These are phyloP conservation scores for Cyphellophora europaea DNA, from an alignment of 2,329 filamentous ascomycete genomes.

Conservation along the genomic window DNA sequence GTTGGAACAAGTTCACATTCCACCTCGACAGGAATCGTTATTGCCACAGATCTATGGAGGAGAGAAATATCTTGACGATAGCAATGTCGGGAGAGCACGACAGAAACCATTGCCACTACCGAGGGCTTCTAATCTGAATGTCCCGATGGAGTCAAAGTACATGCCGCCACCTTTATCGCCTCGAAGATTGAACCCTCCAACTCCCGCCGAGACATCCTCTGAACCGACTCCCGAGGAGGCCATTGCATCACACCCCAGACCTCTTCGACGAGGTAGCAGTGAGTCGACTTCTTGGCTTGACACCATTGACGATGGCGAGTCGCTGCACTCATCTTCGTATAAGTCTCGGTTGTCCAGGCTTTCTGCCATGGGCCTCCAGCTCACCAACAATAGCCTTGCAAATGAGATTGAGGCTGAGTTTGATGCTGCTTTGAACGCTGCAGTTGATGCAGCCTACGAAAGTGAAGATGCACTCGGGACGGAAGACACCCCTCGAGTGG, in stretches of 20 bases:
- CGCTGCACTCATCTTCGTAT: conserved; percentile 62
- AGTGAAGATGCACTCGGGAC: conserved; percentile 51
- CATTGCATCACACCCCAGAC: too few relatives aligned
- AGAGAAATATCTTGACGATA: conserved; percentile 12
- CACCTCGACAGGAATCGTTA: conserved; percentile 18
- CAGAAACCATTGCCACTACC: conserved; percentile 15
- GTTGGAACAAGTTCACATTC: conserved; percentile 15
- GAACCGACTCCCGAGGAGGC: too few relatives aligned
- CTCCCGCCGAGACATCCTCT: too few relatives aligned
- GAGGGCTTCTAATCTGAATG: conserved; percentile 8
- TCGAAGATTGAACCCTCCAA: conserved; percentile 45
- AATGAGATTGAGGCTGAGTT: conserved; percentile 60
- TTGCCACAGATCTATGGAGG: conserved; percentile 16
- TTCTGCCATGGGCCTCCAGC: conserved; percentile 11
- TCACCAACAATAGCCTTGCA: conserved; percentile 8
- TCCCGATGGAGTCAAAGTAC: conserved; percentile 44
- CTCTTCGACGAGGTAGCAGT: conserved; percentile 55
- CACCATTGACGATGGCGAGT: conserved; percentile 79
- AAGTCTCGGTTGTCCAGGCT: conserved; percentile 24
- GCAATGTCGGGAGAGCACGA: conserved; percentile 13
- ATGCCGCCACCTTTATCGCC: conserved; percentile 66
- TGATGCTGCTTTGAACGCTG: conserved; percentile 86
- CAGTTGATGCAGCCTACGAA: conserved; percentile 92
- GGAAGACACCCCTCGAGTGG: conserved; percentile 48
- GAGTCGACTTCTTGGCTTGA: conserved; percentile 90